phyloP scores from a whole-genome alignment of 2,329 filamentous ascomycete genomes.

The Triangularia setosa region DNA sequence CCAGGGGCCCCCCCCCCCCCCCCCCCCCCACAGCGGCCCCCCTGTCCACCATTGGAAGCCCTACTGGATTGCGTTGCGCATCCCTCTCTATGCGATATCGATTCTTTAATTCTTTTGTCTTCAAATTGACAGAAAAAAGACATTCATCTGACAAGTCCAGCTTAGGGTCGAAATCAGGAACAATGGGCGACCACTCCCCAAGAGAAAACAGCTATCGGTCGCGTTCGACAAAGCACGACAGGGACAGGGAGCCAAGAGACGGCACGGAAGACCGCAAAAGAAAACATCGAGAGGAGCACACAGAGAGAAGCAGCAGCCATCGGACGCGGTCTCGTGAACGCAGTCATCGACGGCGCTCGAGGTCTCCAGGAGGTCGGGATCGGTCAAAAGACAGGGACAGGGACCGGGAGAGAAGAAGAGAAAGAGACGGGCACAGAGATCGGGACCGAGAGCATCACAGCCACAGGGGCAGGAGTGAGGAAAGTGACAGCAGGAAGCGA shows the following conservation, averaged over 20 bases:
- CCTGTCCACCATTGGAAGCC: neutral
- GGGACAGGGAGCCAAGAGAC: conserved; percentile 5
- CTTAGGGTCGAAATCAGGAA: neutral
- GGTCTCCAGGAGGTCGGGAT: conserved; percentile 19
- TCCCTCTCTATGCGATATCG: neutral
- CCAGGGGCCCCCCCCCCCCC: neutral
- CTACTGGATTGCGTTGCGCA: neutral
- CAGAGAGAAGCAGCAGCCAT: conserved; percentile 10
- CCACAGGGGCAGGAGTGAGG: conserved; percentile 7
- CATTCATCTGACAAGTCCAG: neutral
- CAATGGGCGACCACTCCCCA: conserved; percentile 17
- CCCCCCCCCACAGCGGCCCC: neutral
- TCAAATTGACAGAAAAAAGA: neutral
- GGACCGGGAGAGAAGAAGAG: conserved; percentile 8
- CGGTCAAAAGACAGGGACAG: conserved; percentile 16
- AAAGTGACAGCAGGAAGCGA: conserved; percentile 10
- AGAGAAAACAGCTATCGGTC: conserved; percentile 14
- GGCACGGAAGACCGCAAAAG: conserved; percentile 11
- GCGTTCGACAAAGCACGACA: conserved; percentile 17
- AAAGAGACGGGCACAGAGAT: conserved; percentile 17
- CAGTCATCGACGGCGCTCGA: conserved; percentile 21
- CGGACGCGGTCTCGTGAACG: conserved; percentile 19
- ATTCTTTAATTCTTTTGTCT: neutral
- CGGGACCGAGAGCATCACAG: conserved; percentile 9
- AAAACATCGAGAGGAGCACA: conserved; percentile 15